These are phyloP conservation scores for Mycena alexandri DNA, from an alignment of 768 basidiomycete species.

Conservation along the genomic window DNA sequence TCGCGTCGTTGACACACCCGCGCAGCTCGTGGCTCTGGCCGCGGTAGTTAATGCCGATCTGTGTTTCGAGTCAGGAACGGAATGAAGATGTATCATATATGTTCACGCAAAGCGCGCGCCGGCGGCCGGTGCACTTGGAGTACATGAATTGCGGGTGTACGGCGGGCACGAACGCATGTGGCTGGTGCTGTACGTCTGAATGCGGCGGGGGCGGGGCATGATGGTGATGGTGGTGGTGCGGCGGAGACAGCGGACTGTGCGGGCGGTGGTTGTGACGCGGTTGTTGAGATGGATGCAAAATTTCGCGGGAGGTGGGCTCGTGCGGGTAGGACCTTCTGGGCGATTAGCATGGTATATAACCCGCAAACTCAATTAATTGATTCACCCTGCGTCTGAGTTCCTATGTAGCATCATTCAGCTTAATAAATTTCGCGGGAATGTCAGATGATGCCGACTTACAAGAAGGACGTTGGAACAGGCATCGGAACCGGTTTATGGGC, in stretches of 20 bases:
- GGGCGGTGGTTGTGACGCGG: slow-evolving; percentile 21
- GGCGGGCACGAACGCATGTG: not conserved
- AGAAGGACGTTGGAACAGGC: slow-evolving; percentile 10
- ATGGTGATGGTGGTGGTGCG: slow-evolving; percentile 13
- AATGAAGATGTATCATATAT: slow-evolving; percentile 9
- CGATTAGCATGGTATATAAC: slow-evolving; percentile 4
- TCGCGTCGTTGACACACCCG: slow-evolving; percentile 88
- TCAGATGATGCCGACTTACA: slow-evolving; percentile 15
- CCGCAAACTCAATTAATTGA: not conserved
- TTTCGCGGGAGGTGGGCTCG: not conserved
- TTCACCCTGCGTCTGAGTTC: slow-evolving; percentile 14
- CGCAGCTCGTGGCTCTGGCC: slow-evolving; percentile 72
- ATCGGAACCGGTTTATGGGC: slow-evolving; percentile 16
- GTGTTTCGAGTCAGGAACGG: slow-evolving; percentile 10
- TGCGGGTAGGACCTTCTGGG: not conserved
- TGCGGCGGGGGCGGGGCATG: not conserved
- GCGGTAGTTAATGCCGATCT: slow-evolving; percentile 86
- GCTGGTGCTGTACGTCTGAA: slow-evolving; percentile 10
- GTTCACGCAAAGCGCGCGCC: slow-evolving; percentile 36
- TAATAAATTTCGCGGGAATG: slow-evolving; percentile 1
- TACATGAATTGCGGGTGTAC: slow-evolving; percentile 30
- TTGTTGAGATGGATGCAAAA: slow-evolving; percentile 3
- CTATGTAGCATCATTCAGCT: slow-evolving; percentile 5
- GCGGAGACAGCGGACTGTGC: slow-evolving; percentile 11
- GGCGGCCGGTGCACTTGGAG: slow-evolving; percentile 39